A percentile compares a stretch with the other conserved stretches of the same genome.
Evolutionary conservation across 768 basidiomycete genomes (phyloP).

Genomic region (Tulasnella sp.): DNA sequence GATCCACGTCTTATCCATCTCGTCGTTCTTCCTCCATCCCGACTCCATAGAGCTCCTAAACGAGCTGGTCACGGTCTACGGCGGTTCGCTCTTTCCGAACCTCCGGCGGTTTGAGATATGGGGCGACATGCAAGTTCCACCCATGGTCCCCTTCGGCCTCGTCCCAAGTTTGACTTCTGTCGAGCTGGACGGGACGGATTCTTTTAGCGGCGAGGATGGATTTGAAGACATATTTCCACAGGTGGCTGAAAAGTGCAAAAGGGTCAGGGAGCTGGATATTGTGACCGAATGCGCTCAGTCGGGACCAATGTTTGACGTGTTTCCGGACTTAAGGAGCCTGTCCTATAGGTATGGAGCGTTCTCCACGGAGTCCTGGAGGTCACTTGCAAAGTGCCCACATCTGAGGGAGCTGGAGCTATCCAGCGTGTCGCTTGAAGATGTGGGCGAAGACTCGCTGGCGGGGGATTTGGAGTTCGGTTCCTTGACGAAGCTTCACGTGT

Average conservation of each 20-base stretch:
- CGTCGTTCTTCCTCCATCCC: not conserved
- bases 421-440: not conserved
- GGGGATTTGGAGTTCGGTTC: not conserved
- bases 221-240: not conserved
- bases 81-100: not conserved
- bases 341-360: not conserved
- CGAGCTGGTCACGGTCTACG: not conserved
- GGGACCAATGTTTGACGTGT: not conserved
- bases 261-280: not conserved
- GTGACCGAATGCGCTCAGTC: not conserved
- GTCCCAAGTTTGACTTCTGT: not conserved
- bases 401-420: not conserved
- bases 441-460: not conserved
- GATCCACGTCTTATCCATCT: not conserved
- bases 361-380: not conserved
- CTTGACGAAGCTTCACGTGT: not conserved
- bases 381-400: not conserved
- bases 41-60: not conserved
- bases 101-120: not conserved
- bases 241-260: not conserved
- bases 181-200: not conserved
- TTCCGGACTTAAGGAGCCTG: not conserved
- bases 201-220: not conserved
- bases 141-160: not conserved
- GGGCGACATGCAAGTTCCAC: not conserved